phyloP scores from a whole-genome alignment of 768 basidiomycete species.

The Calocybe cyanea region DNA sequence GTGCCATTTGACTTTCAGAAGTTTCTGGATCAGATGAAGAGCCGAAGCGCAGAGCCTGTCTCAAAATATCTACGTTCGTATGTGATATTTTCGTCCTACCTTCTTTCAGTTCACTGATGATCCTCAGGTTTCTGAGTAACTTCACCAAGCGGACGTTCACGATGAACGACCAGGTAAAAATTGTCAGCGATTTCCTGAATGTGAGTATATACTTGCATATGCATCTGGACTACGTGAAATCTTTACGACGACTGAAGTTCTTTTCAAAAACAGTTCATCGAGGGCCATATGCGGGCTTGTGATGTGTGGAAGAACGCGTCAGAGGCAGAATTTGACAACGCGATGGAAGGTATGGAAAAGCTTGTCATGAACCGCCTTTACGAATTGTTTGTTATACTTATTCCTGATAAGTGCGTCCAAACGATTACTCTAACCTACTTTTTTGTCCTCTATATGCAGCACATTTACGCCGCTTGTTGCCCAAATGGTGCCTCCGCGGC shows the following conservation, averaged over 20 bases:
- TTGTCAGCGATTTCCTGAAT: slow-evolving; percentile 89
- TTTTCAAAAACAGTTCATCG: slow-evolving; percentile 86
- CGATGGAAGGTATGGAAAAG: slow-evolving; percentile 99
- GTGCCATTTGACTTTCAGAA: slow-evolving; percentile 87
- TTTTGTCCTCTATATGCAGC: slow-evolving; percentile 35
- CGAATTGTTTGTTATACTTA: slow-evolving; percentile 67
- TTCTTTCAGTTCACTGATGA: not conserved
- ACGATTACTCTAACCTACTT: slow-evolving; percentile 4
- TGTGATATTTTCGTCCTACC: too few species aligned
- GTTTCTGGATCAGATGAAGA: slow-evolving; percentile 94
- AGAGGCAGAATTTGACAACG: slow-evolving; percentile 90
- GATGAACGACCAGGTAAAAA: slow-evolving; percentile 89
- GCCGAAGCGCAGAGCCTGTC: slow-evolving; percentile 82
- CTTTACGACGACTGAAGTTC: slow-evolving; percentile 15
- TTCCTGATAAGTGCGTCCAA: not conserved
- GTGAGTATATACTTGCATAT: slow-evolving; percentile 48
- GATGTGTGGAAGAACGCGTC: slow-evolving; percentile 80
- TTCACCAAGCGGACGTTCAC: slow-evolving; percentile 91
- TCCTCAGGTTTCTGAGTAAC: slow-evolving; percentile 80
- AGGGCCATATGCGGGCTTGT: slow-evolving; percentile 77
- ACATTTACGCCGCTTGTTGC: slow-evolving; percentile 89
- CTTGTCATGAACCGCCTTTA: slow-evolving; percentile 98
- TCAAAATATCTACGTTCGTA: slow-evolving; percentile 95
- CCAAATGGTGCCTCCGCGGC: slow-evolving; percentile 60
- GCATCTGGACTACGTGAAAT: not conserved